Evolutionary conservation across 129 eudicot genomes (phyloP), one percentile per base, ranked within the genome.

Genomic region (Centella asiatica): DNA sequence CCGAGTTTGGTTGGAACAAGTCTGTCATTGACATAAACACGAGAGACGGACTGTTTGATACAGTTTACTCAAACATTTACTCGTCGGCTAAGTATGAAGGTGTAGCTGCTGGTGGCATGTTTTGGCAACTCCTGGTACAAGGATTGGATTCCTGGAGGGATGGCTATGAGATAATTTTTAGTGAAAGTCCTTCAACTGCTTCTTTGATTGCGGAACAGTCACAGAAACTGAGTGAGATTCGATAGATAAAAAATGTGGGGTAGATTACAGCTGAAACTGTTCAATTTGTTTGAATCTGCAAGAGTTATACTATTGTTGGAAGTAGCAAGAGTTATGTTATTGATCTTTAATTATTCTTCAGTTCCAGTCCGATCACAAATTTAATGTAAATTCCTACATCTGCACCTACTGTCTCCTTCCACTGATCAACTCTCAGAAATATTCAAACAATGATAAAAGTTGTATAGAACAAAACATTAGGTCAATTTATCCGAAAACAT

Each of bases 1-100:
- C 83, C 0, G 95, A 87, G 64, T 87, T 83, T 64, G 95, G 95
- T 10, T 67, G 58, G 50, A 71, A 76, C 32, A 74, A 53, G n/a
- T 60, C 75, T 1, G 70, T 62, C 15, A 77, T 53, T 57, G 57
- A 37, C 39, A 52, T 57, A 0, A 27, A 44, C 45, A 62, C 74
- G 55, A 75, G 83, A 53, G 81, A 87, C 39, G 47, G 49, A 7
- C 14, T 77, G 20, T 71, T 62, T 64, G 13, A 60, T 14, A 55
- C 44, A 5, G 74, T 78, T 3, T 87, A 77, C 44, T 54, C 79
- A 25, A 34, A 80, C 6, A 71, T 87, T n/a, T 78, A 69, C 55
- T 40, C 64, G 26, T 80, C 87, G 1, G 95, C 90, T 0, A 57
- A 68, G 1, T 24, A 49, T 11, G 76, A 71, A 1, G 95, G 90